A percentile compares a stretch with the other conserved stretches of the same genome.
Evolutionary conservation across 129 eudicot species (phyloP).

Genomic region (Logfia minima): DNA sequence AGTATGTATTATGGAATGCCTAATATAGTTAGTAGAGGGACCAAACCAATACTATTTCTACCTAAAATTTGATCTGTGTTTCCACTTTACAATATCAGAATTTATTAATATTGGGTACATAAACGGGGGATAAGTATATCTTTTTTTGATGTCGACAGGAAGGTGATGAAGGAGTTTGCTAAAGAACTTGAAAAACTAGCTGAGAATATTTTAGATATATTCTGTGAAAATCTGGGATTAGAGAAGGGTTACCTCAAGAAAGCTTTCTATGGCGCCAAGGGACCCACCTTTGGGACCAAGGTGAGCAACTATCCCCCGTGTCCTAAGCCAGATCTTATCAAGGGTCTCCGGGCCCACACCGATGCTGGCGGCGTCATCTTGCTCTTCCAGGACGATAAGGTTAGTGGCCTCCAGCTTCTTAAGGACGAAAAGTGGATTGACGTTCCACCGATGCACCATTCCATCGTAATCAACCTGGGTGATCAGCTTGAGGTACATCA

Average conservation of each 20-base stretch:
- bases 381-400: conserved; percentile 90
- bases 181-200: conserved; percentile 63
- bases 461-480: conserved; percentile 86
- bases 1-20: background rate
- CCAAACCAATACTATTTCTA: background rate
- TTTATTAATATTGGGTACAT: background rate
- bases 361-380: conserved; percentile 95
- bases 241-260: conserved; percentile 87
- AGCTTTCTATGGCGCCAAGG: conserved; percentile 74
- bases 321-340: conserved; percentile 84
- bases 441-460: conserved; percentile 97
- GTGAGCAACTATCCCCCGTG: conserved; percentile 96
- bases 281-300: conserved; percentile 92
- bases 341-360: conserved; percentile 96
- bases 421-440: conserved; percentile 83
- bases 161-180: conserved; percentile 85
- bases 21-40: background rate
- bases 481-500: conserved; percentile 88
- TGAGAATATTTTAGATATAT: conserved; percentile 65
- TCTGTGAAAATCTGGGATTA: conserved; percentile 86
- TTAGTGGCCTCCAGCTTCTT: conserved; percentile 97
- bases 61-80: background rate
- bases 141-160: conserved; percentile 41
- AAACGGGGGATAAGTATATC: background rate
- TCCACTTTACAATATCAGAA: background rate